Evolutionary conservation across 2,329 filamentous ascomycete genomes (phyloP), one percentile per base, ranked within the genome.

Genomic region (Byssoonygena ceratinophila): DNA sequence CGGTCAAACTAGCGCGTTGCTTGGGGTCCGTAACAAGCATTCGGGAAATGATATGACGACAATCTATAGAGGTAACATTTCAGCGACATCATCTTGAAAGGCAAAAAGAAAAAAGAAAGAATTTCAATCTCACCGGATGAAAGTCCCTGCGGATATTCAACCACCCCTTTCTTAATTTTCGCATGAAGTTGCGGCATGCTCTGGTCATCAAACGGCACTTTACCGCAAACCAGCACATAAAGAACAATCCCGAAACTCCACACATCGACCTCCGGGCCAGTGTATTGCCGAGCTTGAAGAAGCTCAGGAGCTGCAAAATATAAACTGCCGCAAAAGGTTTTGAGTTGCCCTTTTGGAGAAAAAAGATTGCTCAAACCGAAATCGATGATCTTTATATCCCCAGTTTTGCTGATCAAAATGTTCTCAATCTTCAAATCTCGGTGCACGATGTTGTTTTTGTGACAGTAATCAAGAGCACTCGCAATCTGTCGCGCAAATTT

Each of bases 211-310:
- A 98, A 98, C 0, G 92, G 92, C 2, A 98, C 92, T 69, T 97
- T 97, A 49, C 92, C 92, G 65, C 92, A 97, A 3, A 97, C 92
- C 56, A 98, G 72, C 54, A 98, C 92, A 63, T 97, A 98, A 12
- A 98, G 78, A 11, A 98, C 92, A 61, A 98, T 96, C 20, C 92
- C 92, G 69, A 97, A 97, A 72, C 92, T 97, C 92, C 92, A 98
- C 1, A 97, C 81, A 64, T 98, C 92, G 25, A 98, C 92, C 66
- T 98, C 92, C 0, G 92, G 92, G 0, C 92, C 92, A 1, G 87
- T 94, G 65, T 98, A 98, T 54, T 90, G 87, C 64, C 87, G 85
- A 32, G 92, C 92, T 66, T 97, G 91, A 45, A 98, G 76, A 47
- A 98, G 74, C 67, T 98, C 92, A 0, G 92, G 92, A 1, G 92